phyloP scores from a whole-genome alignment of 352 stramenopile species.

The Phytophthora crassamura region DNA sequence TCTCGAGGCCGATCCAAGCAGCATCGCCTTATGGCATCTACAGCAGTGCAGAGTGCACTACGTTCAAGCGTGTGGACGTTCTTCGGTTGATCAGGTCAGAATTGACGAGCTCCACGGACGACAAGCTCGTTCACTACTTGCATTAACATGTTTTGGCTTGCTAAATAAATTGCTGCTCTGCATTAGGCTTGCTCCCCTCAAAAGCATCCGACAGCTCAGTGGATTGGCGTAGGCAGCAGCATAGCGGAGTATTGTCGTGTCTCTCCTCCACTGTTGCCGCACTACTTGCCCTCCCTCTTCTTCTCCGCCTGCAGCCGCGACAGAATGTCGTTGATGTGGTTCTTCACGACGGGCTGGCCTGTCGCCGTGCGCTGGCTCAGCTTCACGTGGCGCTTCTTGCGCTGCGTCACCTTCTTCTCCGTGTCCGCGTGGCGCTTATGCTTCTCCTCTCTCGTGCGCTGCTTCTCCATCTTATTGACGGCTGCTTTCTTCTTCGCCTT shows the following conservation, averaged over 20 bases:
- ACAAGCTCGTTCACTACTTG: slow-evolving; percentile 24
- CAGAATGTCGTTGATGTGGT: slow-evolving; percentile 89
- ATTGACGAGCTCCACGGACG: slow-evolving; percentile 15
- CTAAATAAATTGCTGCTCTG: slow-evolving; percentile 35
- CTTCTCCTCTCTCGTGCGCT: slow-evolving; percentile 50
- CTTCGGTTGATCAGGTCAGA: slow-evolving; percentile 8
- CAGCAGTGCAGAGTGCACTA: too few relatives aligned
- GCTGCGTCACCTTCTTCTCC: slow-evolving; percentile 79
- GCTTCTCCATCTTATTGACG: slow-evolving; percentile 56
- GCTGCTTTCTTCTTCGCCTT: slow-evolving; percentile 85
- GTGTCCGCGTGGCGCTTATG: slow-evolving; percentile 54
- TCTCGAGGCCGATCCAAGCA: too few relatives aligned
- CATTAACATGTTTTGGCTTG: slow-evolving; percentile 28
- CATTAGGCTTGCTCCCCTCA: not conserved
- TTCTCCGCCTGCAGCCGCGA: slow-evolving; percentile 70
- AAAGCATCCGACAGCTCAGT: not conserved
- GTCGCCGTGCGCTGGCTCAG: slow-evolving; percentile 79
- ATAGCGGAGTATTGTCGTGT: too few relatives aligned
- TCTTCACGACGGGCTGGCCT: slow-evolving; percentile 84
- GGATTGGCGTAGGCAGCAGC: not conserved
- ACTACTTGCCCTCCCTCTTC: slow-evolving; percentile 39
- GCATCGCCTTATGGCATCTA: too few relatives aligned
- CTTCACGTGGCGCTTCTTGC: slow-evolving; percentile 91
- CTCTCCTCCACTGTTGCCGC: slow-evolving; percentile 2
- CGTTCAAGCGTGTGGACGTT: not conserved